These are phyloP conservation scores for Hymenochaete sp. DNA, from an alignment of 1,284 basidiomycete genomes.

Conservation along the genomic window DNA sequence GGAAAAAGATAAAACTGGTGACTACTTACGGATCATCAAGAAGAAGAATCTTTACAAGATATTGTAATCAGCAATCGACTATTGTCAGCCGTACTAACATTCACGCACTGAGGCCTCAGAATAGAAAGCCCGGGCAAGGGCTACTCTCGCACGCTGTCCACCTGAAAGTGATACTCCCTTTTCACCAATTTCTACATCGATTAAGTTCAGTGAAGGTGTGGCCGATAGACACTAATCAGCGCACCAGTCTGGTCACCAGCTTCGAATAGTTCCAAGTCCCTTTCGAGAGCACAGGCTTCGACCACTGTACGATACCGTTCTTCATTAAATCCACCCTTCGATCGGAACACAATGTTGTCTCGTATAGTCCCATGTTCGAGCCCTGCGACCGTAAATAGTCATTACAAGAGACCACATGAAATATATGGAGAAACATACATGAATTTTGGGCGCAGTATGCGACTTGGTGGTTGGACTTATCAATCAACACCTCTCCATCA, in stretches of 20 bases:
- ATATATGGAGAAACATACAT: constrained; percentile 42
- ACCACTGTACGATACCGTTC: constrained; percentile 64
- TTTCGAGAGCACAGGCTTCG: constrained; percentile 70
- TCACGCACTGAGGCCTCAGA: constrained; percentile 46
- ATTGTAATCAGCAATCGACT: constrained; percentile 14
- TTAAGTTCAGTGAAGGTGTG: constrained; percentile 3
- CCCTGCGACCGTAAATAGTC: constrained; percentile 33
- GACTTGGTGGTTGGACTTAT: constrained; percentile 54
- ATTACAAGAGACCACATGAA: not conserved
- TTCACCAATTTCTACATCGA: constrained; percentile 53
- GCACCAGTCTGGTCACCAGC: constrained; percentile 75
- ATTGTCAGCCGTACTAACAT: no score
- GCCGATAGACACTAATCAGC: constrained; percentile 13
- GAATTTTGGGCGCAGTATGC: constrained; percentile 62
- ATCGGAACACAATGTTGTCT: constrained; percentile 81
- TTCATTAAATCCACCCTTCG: constrained; percentile 54
- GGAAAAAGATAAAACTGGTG: not conserved
- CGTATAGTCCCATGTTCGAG: constrained; percentile 69
- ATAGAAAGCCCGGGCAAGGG: constrained; percentile 59
- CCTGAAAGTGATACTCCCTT: constrained; percentile 76
- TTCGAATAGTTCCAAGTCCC: constrained; percentile 68
- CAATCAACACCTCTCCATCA: constrained; percentile 49
- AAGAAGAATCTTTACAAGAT: constrained; percentile 50
- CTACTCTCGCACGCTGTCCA: constrained; percentile 74
- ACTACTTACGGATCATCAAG: constrained; percentile 75